These are phyloP conservation scores for Moricandia arvensis DNA, from an alignment of 345 rosid genomes.

Conservation along the genomic window DNA sequence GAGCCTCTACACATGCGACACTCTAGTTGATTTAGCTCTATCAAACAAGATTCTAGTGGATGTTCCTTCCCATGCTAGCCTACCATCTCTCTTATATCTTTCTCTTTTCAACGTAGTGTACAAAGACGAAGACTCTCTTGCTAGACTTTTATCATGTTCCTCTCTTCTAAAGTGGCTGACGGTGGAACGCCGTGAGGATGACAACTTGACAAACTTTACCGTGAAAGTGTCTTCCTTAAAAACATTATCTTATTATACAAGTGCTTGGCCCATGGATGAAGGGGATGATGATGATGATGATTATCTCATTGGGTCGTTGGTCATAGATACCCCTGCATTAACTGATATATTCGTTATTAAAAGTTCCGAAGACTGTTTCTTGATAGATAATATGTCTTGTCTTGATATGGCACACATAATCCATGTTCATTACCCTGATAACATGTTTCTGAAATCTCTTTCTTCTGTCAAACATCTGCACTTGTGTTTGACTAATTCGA, in stretches of 20 bases:
- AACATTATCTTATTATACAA: not conserved
- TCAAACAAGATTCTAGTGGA: not conserved
- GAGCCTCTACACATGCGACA: not conserved
- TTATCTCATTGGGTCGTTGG: too few relatives aligned
- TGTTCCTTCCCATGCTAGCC: not conserved
- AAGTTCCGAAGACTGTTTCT: too few relatives aligned
- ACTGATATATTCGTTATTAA: too few relatives aligned
- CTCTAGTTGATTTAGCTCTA: not conserved
- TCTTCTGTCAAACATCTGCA: too few relatives aligned
- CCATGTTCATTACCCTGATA: too few relatives aligned
- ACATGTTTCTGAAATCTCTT: too few relatives aligned
- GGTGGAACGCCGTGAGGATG: not conserved
- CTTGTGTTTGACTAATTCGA: too few relatives aligned
- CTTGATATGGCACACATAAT: too few relatives aligned
- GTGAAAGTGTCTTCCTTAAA: not conserved
- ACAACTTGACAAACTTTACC: not conserved
- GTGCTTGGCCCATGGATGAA: too few relatives aligned
- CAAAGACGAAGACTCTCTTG: not conserved
- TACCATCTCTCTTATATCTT: not conserved
- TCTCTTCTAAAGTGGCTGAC: not conserved
- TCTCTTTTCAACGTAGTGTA: not conserved
- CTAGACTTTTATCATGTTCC: not conserved
- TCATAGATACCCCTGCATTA: too few relatives aligned
- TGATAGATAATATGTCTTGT: too few relatives aligned
- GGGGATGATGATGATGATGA: too few relatives aligned